Evolutionary conservation across 2,329 filamentous ascomycete species (phyloP), one percentile per base, ranked within the genome.

Genomic region (Penicillium janthinellum): DNA sequence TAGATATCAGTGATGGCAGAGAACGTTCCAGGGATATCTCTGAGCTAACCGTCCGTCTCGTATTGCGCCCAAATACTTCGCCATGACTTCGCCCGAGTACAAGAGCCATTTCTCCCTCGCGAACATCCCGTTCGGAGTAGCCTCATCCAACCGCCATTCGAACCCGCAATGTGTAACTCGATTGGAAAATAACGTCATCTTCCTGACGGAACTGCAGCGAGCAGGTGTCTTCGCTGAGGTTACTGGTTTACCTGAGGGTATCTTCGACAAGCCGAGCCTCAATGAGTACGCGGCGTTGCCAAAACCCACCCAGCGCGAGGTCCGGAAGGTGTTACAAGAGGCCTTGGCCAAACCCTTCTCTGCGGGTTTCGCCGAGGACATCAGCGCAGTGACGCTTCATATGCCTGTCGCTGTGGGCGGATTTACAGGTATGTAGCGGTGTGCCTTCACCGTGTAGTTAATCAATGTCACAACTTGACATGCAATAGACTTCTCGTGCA

Each of bases 101-200:
- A 59, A 57, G n/a, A 59, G 59, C 35, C 68, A 71, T 22, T 86
- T 86, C 64, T 83, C 82, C 0, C 67, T 82, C 42, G 69, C 75
- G 20, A 86, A 86, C 59, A 80, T 85, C 41, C 83, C 83, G 0
- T 85, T 82, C 52, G 82, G 83, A 10, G 77, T 85, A 12, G 82
- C 79, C 25, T 83, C 80, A 0, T 79, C 77, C 0, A 45, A 60
- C 7, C 60, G 60, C 0, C 77, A 81, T 56, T 56, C 69, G 0
- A 60, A 60, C 3, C 80, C 77, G 35, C 77, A 81, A 58, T 79
- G 78, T 47, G 84, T 76, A 1, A 86, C 84, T 0, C 78, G 84
- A 41, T 71, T 86, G 11, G 71, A 76, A 10, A 78, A 86, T 54
- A 73, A 74, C 5, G 80, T 86, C 0, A 73, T 87, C 37, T 86